Evolutionary conservation across 345 rosid genomes (phyloP).

Genomic region (Sonneratia caseolaris): DNA sequence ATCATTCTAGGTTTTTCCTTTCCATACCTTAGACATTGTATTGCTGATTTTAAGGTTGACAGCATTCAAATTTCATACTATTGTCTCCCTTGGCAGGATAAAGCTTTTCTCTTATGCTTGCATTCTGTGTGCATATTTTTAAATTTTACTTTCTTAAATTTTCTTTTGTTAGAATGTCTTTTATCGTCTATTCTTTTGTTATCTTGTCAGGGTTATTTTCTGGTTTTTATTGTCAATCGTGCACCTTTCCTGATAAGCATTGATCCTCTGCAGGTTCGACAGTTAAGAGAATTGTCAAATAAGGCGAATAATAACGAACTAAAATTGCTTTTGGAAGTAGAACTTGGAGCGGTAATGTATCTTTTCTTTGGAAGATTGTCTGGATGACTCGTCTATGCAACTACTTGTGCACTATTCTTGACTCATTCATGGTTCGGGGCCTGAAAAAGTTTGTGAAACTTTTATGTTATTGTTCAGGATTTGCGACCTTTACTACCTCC

Average conservation of each 20-base stretch:
- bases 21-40: not conserved
- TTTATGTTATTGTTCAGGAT: constrained; percentile 20
- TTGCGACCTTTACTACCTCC: constrained; percentile 16
- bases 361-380: not conserved
- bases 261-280: constrained; percentile 28
- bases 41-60: not conserved
- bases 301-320: constrained; percentile 26
- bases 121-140: not conserved
- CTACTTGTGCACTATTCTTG: not conserved
- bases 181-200: not conserved
- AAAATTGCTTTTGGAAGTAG: constrained; percentile 40
- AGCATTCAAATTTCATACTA: not conserved
- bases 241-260: not conserved
- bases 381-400: not conserved
- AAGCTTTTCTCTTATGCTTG: not conserved
- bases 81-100: not conserved
- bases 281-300: constrained; percentile 27
- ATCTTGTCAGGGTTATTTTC: not conserved
- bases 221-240: not conserved
- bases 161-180: not conserved
- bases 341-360: constrained; percentile 24
- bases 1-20: not conserved
- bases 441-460: not conserved
- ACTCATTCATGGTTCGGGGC: not conserved
- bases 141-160: not conserved